phyloP scores from a whole-genome alignment of 495 filamentous ascomycete species.

The Clavariopsis aquatica region DNA sequence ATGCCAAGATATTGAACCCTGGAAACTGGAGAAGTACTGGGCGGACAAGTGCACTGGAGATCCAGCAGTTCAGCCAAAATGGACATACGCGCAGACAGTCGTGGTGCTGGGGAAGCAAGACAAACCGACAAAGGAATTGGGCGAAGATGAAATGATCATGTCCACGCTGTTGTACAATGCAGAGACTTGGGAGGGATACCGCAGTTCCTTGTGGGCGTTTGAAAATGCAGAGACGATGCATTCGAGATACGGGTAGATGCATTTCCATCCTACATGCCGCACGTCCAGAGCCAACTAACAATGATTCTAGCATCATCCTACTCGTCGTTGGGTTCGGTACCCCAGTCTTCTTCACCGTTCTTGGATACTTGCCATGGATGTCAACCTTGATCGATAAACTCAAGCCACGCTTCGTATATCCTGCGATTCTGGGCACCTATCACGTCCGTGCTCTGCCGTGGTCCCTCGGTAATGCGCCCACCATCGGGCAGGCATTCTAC shows the following conservation, averaged over 20 bases:
- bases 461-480: conserved; percentile 46
- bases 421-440: conserved; percentile 43
- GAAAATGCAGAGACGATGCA: conserved; percentile 17
- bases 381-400: conserved; percentile 13
- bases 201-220: conserved; percentile 5
- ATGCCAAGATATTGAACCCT: conserved; percentile 8
- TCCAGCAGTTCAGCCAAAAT: conserved; percentile 10
- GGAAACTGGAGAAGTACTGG: conserved; percentile 16
- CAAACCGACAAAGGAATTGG: conserved; percentile 6
- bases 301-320: conserved; percentile 4
- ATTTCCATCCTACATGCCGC: background rate
- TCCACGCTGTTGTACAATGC: conserved; percentile 1
- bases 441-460: conserved; percentile 37
- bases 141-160: conserved; percentile 14
- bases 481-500: conserved; percentile 47
- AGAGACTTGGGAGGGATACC: conserved; percentile 6
- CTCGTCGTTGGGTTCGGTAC: conserved; percentile 19
- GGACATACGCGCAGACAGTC: conserved; percentile 3
- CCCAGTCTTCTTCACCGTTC: conserved; percentile 13
- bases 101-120: background rate
- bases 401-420: conserved; percentile 23
- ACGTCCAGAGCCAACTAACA: background rate
- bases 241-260: conserved; percentile 10
- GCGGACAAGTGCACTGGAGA: conserved; percentile 12
- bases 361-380: conserved; percentile 22